Evolutionary conservation across 352 stramenopile species (phyloP), one percentile per base, ranked within the genome.

Genomic region (Phytophthora constricta): DNA sequence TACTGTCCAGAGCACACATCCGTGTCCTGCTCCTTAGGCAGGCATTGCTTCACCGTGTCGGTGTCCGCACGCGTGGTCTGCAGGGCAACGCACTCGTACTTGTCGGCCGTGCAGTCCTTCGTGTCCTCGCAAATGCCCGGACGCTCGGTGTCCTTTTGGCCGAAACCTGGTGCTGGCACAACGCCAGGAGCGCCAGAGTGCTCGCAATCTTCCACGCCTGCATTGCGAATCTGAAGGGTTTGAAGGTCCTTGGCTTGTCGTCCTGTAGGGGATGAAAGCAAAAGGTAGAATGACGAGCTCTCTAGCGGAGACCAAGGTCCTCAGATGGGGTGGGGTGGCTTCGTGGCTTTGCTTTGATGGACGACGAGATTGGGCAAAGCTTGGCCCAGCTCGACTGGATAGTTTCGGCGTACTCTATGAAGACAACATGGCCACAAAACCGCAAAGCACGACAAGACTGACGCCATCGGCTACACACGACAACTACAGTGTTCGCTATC

Each of bases 11-110:
- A 85, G 66, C 85, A 91, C 33, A 90, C 74, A 55, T 87, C 78
- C 48, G 77, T 62, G 47, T 88, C 73, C 48, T 81, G 71, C 39
- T 82, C 69, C 64, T 84, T 90, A 16, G 83, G 80, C 58, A 91
- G 58, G 33, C 85, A 93, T 69, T 93, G 85, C 70, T 89, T 90
- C 54, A 93, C 81, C 16, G 77, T 73, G 27, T 87, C 80, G 8
- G 84, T 81, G 19, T 72, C 76, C 11, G 76, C 45, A 22, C 84
- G 80, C 17, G 80, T 89, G 39, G 85, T 92, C 72, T 93, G 80
- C 16, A 93, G 72, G 13, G 85, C 77, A 22, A 91, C 80, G 39
- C 85, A 92, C 59, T 86, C 68, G 75, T 90, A 92, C 19, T 72
- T 77, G 4, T 76, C 41, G 27, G 77, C 70, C 41, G 41, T 68